Base-by-base conservation (phyloP, 768 basidiomycete species). In the Mycena venus region DNA sequence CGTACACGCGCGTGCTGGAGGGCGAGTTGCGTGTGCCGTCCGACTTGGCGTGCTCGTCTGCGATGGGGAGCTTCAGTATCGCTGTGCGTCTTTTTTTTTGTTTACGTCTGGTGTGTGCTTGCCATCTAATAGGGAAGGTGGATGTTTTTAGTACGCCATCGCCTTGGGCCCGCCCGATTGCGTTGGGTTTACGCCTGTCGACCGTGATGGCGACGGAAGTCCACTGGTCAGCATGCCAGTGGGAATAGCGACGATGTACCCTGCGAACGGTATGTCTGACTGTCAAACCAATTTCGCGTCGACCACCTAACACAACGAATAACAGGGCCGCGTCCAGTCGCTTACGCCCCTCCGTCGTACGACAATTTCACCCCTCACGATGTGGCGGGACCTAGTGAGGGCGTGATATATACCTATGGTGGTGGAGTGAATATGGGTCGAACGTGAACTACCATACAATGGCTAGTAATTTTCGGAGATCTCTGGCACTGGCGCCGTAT, bases 21-120 rank as follows among this genome's bases (percentile, higher is more conserved):
- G 84, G 84, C 47, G 84, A 85, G 74, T 80, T 84, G n/a, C 83
- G 82, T 25, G 68, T 85, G 3, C 72, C 78, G 25, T 79, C 79
- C 40, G 81, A 84, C 4, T 47, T 84, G 29, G 80, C 78, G 44
- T 79, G 83, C 38, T 81, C 83, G 23, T 80, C 80, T 38, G 68
- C 67, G 23, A 80, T 83, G 58, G 69, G 67, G 19, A 6, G 17
- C 4, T 83, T 84, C 72, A 78, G 76, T 51, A 70, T 83, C 29
- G 78, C 34, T 19, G 58, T 59, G 34, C 21, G 58, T 36, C 4
- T 6, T 12, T n/a, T n/a, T n/a, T n/a, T n/a, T n/a, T n/a, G n/a
- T n/a, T n/a, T n/a, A n/a, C n/a, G n/a, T n/a, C n/a, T n/a, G n/a
- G n/a, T n/a, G n/a, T n/a, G n/a, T n/a, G n/a, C n/a, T n/a, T n/a